Percentiles rank a stretch among this genome's conserved stretches.
Conservation (phyloP, 2,329 filamentous ascomycete genomes). For the Aspergillus fructus region DNA sequence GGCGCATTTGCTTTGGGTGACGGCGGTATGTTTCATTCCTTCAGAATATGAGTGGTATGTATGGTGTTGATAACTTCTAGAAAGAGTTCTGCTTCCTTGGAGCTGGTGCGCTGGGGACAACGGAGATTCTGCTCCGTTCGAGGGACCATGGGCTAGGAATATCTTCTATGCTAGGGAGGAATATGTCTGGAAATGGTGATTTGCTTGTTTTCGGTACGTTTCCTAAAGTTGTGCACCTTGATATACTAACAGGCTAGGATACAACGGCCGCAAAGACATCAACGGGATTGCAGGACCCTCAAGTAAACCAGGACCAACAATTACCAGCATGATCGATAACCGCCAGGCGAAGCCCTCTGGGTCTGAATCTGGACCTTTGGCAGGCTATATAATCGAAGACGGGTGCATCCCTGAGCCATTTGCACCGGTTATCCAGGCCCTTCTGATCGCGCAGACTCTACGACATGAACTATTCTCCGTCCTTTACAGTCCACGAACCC, state of each 20-base stretch:
- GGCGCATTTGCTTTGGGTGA: slow-evolving; percentile 8
- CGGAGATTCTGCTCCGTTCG: slow-evolving; percentile 16
- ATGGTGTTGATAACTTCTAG: background rate
- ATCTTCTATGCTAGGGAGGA: slow-evolving; percentile 5
- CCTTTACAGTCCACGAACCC: background rate
- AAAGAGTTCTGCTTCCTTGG: slow-evolving; percentile 62
- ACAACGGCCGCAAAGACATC: slow-evolving; percentile 4
- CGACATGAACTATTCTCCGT: background rate
- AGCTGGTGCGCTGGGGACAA: slow-evolving; percentile 12
- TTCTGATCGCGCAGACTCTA: slow-evolving; percentile 12
- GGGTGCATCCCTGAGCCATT: slow-evolving; percentile 18
- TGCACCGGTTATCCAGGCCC: slow-evolving; percentile 11
- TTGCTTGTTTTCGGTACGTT: slow-evolving; percentile 7
- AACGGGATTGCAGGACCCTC: slow-evolving; percentile 27
- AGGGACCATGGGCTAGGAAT: background rate
- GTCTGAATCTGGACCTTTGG: background rate
- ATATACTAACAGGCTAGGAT: background rate
- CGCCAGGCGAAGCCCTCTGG: background rate
- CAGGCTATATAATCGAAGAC: slow-evolving; percentile 20
- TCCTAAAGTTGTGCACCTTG: too few species aligned
- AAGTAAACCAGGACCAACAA: slow-evolving; percentile 15
- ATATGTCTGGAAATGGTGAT: slow-evolving; percentile 13
- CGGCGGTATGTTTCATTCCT: slow-evolving; percentile 40
- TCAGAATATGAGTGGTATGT: background rate
- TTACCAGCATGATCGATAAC: slow-evolving; percentile 19